Conservation (phyloP, 176 grass and related monocot species). For the Calamus simplicifolius region DNA sequence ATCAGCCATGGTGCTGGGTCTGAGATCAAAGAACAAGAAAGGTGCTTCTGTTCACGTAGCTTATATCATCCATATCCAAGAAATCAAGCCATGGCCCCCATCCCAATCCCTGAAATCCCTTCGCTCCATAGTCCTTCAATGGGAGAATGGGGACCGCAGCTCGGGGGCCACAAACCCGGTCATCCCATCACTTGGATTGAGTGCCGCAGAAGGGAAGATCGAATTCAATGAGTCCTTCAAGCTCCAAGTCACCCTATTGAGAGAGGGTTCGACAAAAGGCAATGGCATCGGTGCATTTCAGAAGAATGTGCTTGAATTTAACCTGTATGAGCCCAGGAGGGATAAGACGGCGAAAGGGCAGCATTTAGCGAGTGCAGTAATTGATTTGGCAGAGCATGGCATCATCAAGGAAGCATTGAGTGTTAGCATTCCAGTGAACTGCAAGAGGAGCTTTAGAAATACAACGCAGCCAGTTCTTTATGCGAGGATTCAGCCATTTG, state of each 20-base stretch:
- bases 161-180: slow-evolving; percentile 59
- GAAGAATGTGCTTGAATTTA: slow-evolving; percentile 88
- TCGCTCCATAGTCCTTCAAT: slow-evolving; percentile 62
- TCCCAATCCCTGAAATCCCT: slow-evolving; percentile 81
- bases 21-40: slow-evolving; percentile 71
- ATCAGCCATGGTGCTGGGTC: slow-evolving; percentile 70
- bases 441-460: slow-evolving; percentile 73
- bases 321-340: slow-evolving; percentile 77
- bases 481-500: slow-evolving; percentile 59
- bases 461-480: slow-evolving; percentile 55
- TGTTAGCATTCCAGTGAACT: slow-evolving; percentile 57
- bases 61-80: slow-evolving; percentile 77
- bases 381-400: slow-evolving; percentile 83
- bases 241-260: slow-evolving; percentile 63
- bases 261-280: slow-evolving; percentile 61
- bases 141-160: slow-evolving; percentile 68
- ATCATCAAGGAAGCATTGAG: slow-evolving; percentile 54
- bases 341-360: slow-evolving; percentile 78
- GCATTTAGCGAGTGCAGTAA: slow-evolving; percentile 56
- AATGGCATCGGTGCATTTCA: slow-evolving; percentile 43
- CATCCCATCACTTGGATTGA: slow-evolving; percentile 39
- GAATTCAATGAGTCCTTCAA: slow-evolving; percentile 93
- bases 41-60: slow-evolving; percentile 51
- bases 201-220: slow-evolving; percentile 36
- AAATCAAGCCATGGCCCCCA: slow-evolving; percentile 93